Base-by-base conservation (phyloP, 2,329 filamentous ascomycete genomes). In the Mycocentrospora acerina region DNA sequence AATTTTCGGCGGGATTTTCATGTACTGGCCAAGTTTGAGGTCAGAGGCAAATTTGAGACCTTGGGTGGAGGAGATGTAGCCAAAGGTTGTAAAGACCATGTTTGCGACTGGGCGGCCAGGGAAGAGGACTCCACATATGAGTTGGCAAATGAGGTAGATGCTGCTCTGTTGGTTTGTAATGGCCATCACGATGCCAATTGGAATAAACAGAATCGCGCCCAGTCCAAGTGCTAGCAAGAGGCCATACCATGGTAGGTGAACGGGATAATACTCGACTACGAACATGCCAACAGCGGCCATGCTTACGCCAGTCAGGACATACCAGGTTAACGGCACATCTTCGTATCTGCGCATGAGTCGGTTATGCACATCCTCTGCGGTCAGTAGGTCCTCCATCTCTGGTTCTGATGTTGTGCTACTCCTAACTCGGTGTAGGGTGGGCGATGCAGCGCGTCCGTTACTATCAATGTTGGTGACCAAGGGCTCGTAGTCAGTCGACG, bases 61-160 rank as follows among this genome's bases (percentile, higher is more conserved):
- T 69, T 95, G 89, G 0, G 88, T 86, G 0, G 86, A 90, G 4
- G 86, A 90, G 59, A 93, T 93, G 42, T 93, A 94, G 46, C 88
- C 88, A 62, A 93, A 95, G 0, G 88, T 93, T 32, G 91, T 88
- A 57, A 94, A 95, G 24, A 94, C 87, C 89, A 94, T 94, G 66
- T 94, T 93, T 34, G 88, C 89, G 9, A 94, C 87, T 1, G 89
- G 89, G 1, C 86, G 83, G 18, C 89, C 89, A 1, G 88, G 88
- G 62, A 94, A 94, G 12, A 89, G 75, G 34, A 80, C 82, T 37
- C 89, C 89, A 48, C 87, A 91, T 48, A 93, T 83, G 40, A 94
- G 78, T 67, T 93, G 88, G 64, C 88, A 91, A 55, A 93, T 87
- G 24, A 93, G 77, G 63, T 91, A 93, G 51, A 91, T 88, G 64